Evolutionary conservation across 1,139 yeast genomes (phyloP).

Genomic region (Torulaspora globosa): DNA sequence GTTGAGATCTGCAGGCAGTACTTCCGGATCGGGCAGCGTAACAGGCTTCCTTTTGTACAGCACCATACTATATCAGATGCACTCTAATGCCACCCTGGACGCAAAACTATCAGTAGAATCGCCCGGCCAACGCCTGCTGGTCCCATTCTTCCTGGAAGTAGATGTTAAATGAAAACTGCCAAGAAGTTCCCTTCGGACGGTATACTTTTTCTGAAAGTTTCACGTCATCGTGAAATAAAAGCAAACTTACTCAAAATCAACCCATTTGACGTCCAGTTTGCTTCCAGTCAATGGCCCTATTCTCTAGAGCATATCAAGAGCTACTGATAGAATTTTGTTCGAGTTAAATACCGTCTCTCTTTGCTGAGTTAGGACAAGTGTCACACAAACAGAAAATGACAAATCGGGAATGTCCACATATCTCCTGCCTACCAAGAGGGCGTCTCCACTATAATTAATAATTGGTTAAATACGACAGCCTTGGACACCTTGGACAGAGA

Average conservation of each 20-base stretch:
- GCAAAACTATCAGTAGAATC: neutral
- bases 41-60: constrained; percentile 70
- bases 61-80: constrained; percentile 43
- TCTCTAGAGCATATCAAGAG: neutral
- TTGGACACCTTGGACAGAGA: too few relatives aligned
- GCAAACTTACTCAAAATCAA: neutral
- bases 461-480: too few relatives aligned
- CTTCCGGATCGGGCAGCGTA: constrained; percentile 51
- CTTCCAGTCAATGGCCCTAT: neutral
- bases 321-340: neutral
- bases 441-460: too few relatives aligned
- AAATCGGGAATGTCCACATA: neutral
- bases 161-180: neutral
- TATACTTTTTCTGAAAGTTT: neutral
- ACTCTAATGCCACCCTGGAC: neutral
- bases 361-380: neutral
- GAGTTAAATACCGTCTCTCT: neutral
- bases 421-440: too few relatives aligned
- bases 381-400: neutral
- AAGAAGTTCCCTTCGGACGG: constrained; percentile 1
- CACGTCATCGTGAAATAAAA: neutral
- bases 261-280: neutral
- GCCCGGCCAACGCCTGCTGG: neutral
- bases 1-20: constrained; percentile 49
- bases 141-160: neutral